These are phyloP conservation scores for Apiotrichum montevideense DNA, from an alignment of 1,284 basidiomycete species.

Conservation along the genomic window DNA sequence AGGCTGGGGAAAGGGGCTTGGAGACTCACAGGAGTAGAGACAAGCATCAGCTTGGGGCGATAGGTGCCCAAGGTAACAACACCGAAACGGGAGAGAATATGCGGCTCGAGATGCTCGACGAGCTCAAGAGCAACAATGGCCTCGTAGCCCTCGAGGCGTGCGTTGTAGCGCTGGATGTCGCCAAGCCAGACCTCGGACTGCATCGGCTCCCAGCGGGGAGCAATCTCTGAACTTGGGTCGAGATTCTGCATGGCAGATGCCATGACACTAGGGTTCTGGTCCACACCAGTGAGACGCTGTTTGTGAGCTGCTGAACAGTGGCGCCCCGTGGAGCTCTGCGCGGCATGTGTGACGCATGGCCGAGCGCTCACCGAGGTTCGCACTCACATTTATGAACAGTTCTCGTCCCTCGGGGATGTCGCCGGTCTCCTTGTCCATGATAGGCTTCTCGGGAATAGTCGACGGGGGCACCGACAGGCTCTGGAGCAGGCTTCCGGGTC, in stretches of 20 bases:
- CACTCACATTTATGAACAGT: constrained; percentile 39
- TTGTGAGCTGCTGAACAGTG: not conserved
- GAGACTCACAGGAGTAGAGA: constrained; percentile 67
- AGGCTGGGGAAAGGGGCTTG: no score
- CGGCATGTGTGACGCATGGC: no score
- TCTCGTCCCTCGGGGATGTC: constrained; percentile 18
- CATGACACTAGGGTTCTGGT: constrained; percentile 38
- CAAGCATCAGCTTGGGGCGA: constrained; percentile 66
- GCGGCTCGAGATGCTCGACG: constrained; percentile 79
- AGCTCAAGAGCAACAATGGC: constrained; percentile 84
- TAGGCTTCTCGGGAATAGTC: constrained; percentile 38
- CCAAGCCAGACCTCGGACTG: constrained; percentile 74
- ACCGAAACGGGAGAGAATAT: constrained; percentile 67
- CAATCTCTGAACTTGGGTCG: constrained; percentile 18
- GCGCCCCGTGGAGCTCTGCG: no score
- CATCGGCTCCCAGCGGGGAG: constrained; percentile 65
- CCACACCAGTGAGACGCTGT: constrained; percentile 44
- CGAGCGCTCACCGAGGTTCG: no score
- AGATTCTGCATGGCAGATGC: constrained; percentile 32
- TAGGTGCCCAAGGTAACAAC: constrained; percentile 77
- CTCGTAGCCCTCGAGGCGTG: constrained; percentile 64
- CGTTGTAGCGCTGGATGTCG: constrained; percentile 67
- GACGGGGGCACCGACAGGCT: constrained; percentile 39
- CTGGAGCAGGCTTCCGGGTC: constrained; percentile 40
- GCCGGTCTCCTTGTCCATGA: constrained; percentile 10